Percentiles rank a stretch among this genome's conserved stretches.
Conservation (phyloP, 2,329 filamentous ascomycete species). For the Phaeophleospora eucalypticola region DNA sequence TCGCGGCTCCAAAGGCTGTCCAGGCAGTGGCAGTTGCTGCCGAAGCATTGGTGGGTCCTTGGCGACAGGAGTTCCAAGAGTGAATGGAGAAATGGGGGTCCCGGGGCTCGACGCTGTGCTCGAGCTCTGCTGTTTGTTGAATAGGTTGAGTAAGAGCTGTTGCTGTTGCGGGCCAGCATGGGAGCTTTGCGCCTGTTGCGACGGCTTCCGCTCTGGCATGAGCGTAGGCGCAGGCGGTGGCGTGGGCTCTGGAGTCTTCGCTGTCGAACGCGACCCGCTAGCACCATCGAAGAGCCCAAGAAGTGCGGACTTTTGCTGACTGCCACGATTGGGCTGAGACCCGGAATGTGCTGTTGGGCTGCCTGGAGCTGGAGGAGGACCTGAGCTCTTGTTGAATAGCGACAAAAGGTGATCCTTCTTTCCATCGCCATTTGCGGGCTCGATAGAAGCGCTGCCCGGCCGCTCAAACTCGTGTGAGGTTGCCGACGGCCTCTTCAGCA, state of each 20-base stretch:
- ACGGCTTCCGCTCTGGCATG: conserved; percentile 20
- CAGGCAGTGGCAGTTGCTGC: conserved; percentile 8
- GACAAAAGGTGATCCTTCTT: conserved; percentile 30
- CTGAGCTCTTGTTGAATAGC: conserved; percentile 23
- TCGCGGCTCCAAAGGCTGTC: conserved; percentile 9
- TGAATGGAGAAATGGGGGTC: conserved; percentile 32
- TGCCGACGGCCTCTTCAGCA: conserved; percentile 27
- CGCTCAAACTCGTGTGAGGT: conserved; percentile 1
- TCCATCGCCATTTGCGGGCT: conserved; percentile 9
- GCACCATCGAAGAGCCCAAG: conserved; percentile 15
- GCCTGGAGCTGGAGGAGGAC: conserved; percentile 2
- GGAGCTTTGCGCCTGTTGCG: conserved; percentile 4
- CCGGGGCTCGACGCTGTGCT: conserved; percentile 21
- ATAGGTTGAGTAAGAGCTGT: conserved; percentile 27
- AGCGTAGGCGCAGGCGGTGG: conserved; percentile 22
- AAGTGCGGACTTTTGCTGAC: conserved; percentile 10
- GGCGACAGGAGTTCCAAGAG: conserved; percentile 27
- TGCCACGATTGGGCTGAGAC: background rate
- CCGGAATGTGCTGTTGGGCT: background rate
- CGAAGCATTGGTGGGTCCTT: conserved; percentile 7
- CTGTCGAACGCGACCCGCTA: background rate
- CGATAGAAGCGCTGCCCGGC: conserved; percentile 6
- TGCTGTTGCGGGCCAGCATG: conserved; percentile 17
- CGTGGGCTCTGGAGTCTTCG: conserved; percentile 23
- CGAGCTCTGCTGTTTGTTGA: conserved; percentile 20